phyloP scores from a whole-genome alignment of 2,329 filamentous ascomycete genomes.

The Alternaria solani region DNA sequence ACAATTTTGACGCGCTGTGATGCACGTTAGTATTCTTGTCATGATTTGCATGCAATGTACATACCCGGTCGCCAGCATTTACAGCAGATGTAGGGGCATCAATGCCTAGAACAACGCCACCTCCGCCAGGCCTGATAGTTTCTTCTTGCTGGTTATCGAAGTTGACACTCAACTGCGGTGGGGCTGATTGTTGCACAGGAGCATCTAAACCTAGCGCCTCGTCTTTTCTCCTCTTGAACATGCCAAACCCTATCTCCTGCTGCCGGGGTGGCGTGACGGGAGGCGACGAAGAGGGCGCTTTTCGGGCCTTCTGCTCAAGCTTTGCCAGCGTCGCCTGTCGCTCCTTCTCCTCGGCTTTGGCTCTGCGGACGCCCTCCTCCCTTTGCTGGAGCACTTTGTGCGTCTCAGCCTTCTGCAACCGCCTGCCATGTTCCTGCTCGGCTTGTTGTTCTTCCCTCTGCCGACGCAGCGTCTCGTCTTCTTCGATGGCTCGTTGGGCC shows the following conservation, averaged over 20 bases:
- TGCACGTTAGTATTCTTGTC: slow-evolving; percentile 24
- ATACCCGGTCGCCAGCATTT: slow-evolving; percentile 79
- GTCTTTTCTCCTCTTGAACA: slow-evolving; percentile 48
- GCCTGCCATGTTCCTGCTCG: slow-evolving; percentile 44
- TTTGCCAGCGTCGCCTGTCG: slow-evolving; percentile 32
- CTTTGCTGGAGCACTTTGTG: slow-evolving; percentile 35
- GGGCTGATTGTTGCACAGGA: slow-evolving; percentile 21
- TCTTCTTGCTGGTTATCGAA: slow-evolving; percentile 33
- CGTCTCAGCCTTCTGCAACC: slow-evolving; percentile 41
- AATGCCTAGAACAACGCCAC: slow-evolving; percentile 62
- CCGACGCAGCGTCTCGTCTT: slow-evolving; percentile 37
- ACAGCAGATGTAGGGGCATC: slow-evolving; percentile 83
- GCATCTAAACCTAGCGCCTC: slow-evolving; percentile 36
- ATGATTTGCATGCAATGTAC: slow-evolving; percentile 32
- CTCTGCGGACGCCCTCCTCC: slow-evolving; percentile 41
- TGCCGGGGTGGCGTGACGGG: slow-evolving; percentile 42
- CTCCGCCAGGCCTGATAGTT: slow-evolving; percentile 55
- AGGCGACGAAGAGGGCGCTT: slow-evolving; percentile 29
- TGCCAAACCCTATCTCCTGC: slow-evolving; percentile 40
- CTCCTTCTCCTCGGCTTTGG: slow-evolving; percentile 34
- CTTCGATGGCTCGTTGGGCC: slow-evolving; percentile 38
- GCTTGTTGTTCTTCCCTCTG: slow-evolving; percentile 43
- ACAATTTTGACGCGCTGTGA: slow-evolving; percentile 73
- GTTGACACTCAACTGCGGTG: slow-evolving; percentile 35
- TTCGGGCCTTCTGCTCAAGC: slow-evolving; percentile 36